These are phyloP conservation scores for Suillus discolor DNA, from an alignment of 768 basidiomycete genomes.

Conservation along the genomic window DNA sequence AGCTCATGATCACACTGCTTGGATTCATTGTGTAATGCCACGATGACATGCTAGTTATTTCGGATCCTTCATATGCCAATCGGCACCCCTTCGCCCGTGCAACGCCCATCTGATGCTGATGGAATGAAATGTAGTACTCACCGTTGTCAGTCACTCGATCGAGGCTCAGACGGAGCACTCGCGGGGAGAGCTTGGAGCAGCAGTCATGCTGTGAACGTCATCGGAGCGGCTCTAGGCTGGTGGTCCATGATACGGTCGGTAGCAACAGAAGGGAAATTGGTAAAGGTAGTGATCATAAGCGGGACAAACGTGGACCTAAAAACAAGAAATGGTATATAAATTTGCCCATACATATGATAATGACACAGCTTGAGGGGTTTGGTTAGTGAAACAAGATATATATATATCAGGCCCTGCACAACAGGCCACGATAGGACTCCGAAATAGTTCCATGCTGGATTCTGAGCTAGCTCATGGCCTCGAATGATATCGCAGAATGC, in stretches of 20 bases:
- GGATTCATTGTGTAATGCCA: not conserved
- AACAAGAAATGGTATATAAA: slow-evolving; percentile 2
- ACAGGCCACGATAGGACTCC: slow-evolving; percentile 6
- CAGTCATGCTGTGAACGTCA: not conserved
- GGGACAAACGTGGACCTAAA: slow-evolving; percentile 17
- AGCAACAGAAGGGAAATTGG: not conserved
- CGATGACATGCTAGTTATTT: not conserved
- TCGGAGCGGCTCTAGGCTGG: not conserved
- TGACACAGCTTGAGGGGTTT: not conserved
- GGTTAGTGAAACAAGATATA: not conserved
- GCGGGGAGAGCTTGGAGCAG: not conserved
- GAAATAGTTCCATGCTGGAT: not conserved
- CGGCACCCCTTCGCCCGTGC: not conserved
- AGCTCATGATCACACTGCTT: not conserved
- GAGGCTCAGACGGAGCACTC: not conserved
- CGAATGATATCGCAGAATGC: slow-evolving; percentile 5
- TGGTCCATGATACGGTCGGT: not conserved
- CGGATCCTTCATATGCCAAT: slow-evolving; percentile 2
- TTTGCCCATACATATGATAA: slow-evolving; percentile 6
- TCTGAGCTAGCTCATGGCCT: not conserved
- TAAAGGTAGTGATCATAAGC: slow-evolving; percentile 8
- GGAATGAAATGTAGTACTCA: not conserved
- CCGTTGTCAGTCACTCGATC: not conserved
- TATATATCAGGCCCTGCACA: not conserved
- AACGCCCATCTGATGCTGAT: slow-evolving; percentile 1